Evolutionary conservation across 164 flowering plant species (phyloP).

Genomic region (Malania oleifera): DNA sequence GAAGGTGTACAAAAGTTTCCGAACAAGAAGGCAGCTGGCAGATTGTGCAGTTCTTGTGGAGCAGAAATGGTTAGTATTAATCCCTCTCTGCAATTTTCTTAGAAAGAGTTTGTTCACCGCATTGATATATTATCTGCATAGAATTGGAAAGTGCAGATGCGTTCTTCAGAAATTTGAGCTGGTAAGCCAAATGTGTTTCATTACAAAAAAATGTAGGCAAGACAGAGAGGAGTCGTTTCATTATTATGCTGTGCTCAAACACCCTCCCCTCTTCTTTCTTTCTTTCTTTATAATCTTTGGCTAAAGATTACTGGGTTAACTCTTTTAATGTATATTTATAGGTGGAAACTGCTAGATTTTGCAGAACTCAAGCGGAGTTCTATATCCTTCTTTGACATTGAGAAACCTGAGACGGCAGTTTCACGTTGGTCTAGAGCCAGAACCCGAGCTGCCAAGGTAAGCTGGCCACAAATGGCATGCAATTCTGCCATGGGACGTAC

Average conservation of each 20-base stretch:
- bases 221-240: background rate
- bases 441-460: conserved; percentile 86
- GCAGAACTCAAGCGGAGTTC: conserved; percentile 85
- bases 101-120: background rate
- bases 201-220: too few species aligned
- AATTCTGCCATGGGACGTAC: conserved; percentile 1
- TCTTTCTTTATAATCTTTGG: background rate
- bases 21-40: conserved; percentile 61
- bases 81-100: background rate
- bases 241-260: background rate
- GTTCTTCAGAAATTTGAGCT: too few species aligned
- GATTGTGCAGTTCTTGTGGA: conserved; percentile 74
- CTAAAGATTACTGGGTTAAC: background rate
- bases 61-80: conserved; percentile 47
- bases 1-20: conserved; percentile 62
- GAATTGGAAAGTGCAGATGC: too few species aligned
- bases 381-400: conserved; percentile 77
- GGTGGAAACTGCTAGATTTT: conserved; percentile 81
- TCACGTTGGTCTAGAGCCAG: conserved; percentile 92
- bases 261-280: background rate
- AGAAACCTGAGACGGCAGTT: conserved; percentile 68
- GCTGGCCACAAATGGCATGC: background rate
- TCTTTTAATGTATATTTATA: conserved; percentile 9
- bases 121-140: too few species aligned
- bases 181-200: too few species aligned